These are phyloP conservation scores for Gloeostereum incarnatum DNA, from an alignment of 768 basidiomycete genomes.

Conservation along the genomic window DNA sequence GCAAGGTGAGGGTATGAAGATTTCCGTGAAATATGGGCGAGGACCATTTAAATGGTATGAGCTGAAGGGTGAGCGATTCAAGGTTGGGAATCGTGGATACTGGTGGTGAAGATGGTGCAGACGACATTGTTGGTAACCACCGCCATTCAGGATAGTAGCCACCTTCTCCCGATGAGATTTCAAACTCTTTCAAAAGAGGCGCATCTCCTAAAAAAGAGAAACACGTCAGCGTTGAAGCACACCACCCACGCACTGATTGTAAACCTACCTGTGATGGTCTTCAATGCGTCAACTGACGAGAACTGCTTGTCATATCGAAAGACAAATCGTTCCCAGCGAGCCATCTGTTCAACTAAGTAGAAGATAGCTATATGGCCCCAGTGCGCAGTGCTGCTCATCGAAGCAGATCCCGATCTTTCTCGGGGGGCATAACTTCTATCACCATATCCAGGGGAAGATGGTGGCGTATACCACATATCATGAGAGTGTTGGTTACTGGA, in stretches of 20 bases:
- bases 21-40: conserved; percentile 60
- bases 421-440: not conserved
- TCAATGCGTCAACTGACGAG: conserved; percentile 62
- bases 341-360: conserved; percentile 75
- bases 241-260: conserved; percentile 2
- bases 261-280: conserved; percentile 56
- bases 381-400: conserved; percentile 22
- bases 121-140: conserved; percentile 51
- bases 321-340: conserved; percentile 73
- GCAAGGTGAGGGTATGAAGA: conserved; percentile 51
- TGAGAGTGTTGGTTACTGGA: conserved; percentile 12
- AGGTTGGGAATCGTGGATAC: conserved; percentile 54
- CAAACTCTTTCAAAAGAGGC: conserved; percentile 67
- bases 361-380: conserved; percentile 79
- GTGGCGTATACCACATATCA: conserved; percentile 27
- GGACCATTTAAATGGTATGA: conserved; percentile 71
- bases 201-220: conserved; percentile 45
- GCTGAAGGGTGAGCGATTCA: conserved; percentile 51
- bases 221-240: not conserved
- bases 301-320: conserved; percentile 76
- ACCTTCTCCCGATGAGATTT: conserved; percentile 64
- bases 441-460: conserved; percentile 12
- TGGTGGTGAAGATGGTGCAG: conserved; percentile 10
- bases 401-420: not conserved
- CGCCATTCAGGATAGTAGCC: conserved; percentile 56